phyloP scores from a whole-genome alignment of 305 asterid species.

The Fraxinus angustifolia region DNA sequence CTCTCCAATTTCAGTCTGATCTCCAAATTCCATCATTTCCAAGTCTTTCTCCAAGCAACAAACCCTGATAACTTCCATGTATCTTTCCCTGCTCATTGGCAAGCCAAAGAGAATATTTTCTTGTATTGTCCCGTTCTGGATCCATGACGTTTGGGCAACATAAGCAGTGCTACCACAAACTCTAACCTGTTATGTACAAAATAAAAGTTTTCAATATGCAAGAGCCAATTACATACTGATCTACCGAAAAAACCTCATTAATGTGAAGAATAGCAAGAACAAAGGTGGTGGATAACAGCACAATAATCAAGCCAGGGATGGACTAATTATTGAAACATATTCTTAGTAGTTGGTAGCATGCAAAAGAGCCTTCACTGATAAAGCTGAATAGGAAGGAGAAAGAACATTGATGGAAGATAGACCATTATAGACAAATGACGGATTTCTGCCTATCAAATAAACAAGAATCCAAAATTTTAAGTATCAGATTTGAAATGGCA shows the following conservation, averaged over 20 bases:
- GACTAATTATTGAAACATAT: background rate
- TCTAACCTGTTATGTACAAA: constrained; percentile 43
- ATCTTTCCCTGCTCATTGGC: constrained; percentile 56
- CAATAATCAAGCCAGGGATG: background rate
- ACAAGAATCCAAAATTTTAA: background rate
- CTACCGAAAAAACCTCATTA: background rate
- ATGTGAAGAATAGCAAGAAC: background rate
- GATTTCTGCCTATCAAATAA: background rate
- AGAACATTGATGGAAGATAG: background rate
- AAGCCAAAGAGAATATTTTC: constrained; percentile 74
- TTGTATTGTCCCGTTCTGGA: constrained; percentile 87
- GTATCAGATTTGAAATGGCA: background rate
- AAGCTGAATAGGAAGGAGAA: background rate
- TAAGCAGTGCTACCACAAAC: constrained; percentile 91
- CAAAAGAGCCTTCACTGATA: background rate
- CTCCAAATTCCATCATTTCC: constrained; percentile 96
- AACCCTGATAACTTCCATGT: constrained; percentile 65
- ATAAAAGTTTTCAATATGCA: background rate
- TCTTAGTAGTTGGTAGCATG: background rate
- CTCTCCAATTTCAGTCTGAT: constrained; percentile 98
- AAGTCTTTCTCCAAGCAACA: constrained; percentile 93
- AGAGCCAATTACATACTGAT: background rate
- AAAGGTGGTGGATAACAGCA: background rate
- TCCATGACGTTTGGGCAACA: constrained; percentile 96
- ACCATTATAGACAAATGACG: background rate